Base-by-base conservation (phyloP, 1,284 basidiomycete species). In the Crucibulum parvulum region DNA sequence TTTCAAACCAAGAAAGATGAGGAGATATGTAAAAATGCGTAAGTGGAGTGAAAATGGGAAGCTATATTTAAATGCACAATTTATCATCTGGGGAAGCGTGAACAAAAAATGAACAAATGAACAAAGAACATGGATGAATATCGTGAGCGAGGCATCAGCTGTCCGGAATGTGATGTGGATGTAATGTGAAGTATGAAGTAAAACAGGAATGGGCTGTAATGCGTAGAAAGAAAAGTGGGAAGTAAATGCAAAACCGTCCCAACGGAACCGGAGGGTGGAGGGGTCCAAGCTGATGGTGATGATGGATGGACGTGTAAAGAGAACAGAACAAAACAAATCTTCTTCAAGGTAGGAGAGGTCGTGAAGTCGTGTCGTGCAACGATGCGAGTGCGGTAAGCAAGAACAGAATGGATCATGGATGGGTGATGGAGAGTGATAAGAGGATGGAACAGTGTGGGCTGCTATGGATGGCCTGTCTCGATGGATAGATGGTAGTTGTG, bases 341-440 rank as follows among this genome's bases (percentile, higher is more conserved):
- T 24, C 24, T 24, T 24, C 24, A 24, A 24, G 24, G 4, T 24
- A 24, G 24, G 24, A 62, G 51, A 62, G 51, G 51, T 66, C 69
- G 62, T 67, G 67, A 69, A 70, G 68, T 72, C 69, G 71, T 71
- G 67, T 70, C 72, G 70, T 72, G 69, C 69, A 74, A 72, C 63
- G 69, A 74, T 71, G 71, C 67, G 64, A 71, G 57, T 57, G 64
- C 48, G 52, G 53, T 57, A 58, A 64, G 68, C 62, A 64, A 69
- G 67, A 67, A 66, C 66, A 65, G 64, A 53, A 59, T 54, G 62
- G 64, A 66, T 70, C 57, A 37, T 61, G 62, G 65, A 62, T 65
- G 56, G 53, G 65, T 61, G 51, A 15, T 55, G 51, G 41, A 53
- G 54, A 53, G 58, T 37, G 55, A 58, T 52, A 51, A 43, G 55